These are phyloP conservation scores for Hyaloperonospora arabidopsidis DNA, from an alignment of 352 stramenopile species.

Conservation along the genomic window DNA sequence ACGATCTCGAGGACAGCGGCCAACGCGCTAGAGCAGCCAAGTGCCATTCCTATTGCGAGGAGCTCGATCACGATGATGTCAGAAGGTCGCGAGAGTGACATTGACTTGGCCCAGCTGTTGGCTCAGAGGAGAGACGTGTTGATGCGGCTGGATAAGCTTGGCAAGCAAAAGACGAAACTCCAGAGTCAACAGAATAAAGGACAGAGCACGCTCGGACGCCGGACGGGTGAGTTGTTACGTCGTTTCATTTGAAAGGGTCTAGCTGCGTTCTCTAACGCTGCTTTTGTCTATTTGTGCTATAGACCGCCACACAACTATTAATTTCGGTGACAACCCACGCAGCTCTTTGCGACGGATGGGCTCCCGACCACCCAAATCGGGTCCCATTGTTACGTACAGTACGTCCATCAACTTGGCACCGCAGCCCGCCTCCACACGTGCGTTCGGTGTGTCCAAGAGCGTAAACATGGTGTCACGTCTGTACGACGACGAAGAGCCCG, in stretches of 20 bases:
- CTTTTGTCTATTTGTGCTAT: background rate
- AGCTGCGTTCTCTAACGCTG: background rate
- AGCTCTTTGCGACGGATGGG: slow-evolving; percentile 57
- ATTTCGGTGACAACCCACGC: slow-evolving; percentile 24
- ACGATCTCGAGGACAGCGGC: slow-evolving; percentile 65
- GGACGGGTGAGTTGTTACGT: slow-evolving; percentile 33
- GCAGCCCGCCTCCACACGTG: slow-evolving; percentile 31
- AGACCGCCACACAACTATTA: slow-evolving; percentile 34
- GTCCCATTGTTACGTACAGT: slow-evolving; percentile 40
- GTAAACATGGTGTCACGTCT: slow-evolving; percentile 48
- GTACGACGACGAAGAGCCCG: slow-evolving; percentile 60
- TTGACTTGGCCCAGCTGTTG: slow-evolving; percentile 67
- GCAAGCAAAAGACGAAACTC: slow-evolving; percentile 39
- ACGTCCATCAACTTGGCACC: slow-evolving; percentile 51
- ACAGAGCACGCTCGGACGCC: slow-evolving; percentile 18
- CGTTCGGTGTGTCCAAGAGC: slow-evolving; percentile 60
- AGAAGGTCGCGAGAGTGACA: slow-evolving; percentile 63
- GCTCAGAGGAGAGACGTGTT: slow-evolving; percentile 73
- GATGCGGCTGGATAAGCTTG: slow-evolving; percentile 51
- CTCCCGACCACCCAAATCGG: slow-evolving; percentile 29
- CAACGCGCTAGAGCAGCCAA: slow-evolving; percentile 73
- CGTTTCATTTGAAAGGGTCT: background rate
- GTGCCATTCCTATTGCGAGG: slow-evolving; percentile 37
- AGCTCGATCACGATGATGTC: slow-evolving; percentile 27
- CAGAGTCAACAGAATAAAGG: slow-evolving; percentile 34